Conservation (phyloP, 768 basidiomycete genomes). For the Rubroboletus pulcherrimus region DNA sequence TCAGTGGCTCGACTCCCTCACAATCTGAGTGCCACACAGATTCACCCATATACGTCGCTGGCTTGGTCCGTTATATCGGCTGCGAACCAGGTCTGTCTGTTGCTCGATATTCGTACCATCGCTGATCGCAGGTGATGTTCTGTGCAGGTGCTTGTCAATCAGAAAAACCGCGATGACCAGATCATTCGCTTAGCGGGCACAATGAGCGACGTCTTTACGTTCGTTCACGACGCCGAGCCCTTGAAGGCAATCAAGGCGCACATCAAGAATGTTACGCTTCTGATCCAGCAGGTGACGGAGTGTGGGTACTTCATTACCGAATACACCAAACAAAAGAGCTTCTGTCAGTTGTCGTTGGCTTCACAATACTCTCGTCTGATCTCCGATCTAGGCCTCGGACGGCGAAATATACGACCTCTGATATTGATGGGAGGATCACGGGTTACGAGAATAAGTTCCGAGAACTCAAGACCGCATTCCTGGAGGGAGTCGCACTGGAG, state of each 20-base stretch:
- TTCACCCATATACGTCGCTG: too few relatives aligned
- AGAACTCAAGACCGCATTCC: too few relatives aligned
- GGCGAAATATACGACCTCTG: too few relatives aligned
- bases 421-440: too few relatives aligned
- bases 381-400: not conserved
- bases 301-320: constrained; percentile 6
- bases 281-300: constrained; percentile 10
- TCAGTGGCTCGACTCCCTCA: not conserved
- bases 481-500: too few relatives aligned
- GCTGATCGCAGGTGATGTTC: not conserved
- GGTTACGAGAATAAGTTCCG: too few relatives aligned
- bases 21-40: not conserved
- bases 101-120: not conserved
- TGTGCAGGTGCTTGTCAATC: not conserved
- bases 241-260: not conserved
- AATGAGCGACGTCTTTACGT: not conserved
- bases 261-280: not conserved
- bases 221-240: not conserved
- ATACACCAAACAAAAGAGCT: not conserved
- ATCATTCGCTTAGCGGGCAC: not conserved
- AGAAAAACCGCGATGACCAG: not conserved
- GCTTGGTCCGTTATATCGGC: too few relatives aligned
- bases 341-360: not conserved
- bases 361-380: not conserved
- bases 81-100: not conserved